Conservation (phyloP, 805 yeast genomes). For the Hanseniaspora lindneri region DNA sequence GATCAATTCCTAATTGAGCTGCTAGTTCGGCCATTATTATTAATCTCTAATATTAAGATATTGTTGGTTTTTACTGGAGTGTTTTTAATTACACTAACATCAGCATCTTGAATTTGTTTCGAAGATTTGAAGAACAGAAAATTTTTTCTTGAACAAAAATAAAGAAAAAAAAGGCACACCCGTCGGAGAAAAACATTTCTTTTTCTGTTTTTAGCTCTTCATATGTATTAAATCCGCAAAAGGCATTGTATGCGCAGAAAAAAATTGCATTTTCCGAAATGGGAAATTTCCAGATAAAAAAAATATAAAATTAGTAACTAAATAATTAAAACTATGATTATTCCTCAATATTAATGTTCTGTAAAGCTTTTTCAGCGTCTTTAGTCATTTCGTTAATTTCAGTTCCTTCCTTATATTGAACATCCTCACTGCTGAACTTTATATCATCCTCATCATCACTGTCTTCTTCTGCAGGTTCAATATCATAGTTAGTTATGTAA, state of each 20-base stretch:
- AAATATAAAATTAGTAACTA: background rate
- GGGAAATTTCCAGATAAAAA: background rate
- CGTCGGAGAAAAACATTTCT: conserved; percentile 1
- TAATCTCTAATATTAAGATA: background rate
- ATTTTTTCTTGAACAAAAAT: background rate
- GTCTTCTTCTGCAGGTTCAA: conserved; percentile 42
- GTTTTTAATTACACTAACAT: background rate
- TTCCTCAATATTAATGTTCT: conserved; percentile 25
- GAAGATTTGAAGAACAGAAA: no score
- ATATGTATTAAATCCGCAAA: no score
- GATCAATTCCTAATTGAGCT: conserved; percentile 52
- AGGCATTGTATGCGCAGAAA: no score
- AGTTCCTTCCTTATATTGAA: conserved; percentile 38
- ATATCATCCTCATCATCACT: conserved; percentile 25
- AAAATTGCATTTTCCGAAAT: no score
- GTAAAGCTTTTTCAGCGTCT: conserved; percentile 35
- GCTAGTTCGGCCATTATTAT: conserved; percentile 26
- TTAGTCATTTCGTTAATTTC: conserved; percentile 40
- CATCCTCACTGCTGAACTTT: conserved; percentile 22
- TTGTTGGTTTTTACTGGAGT: background rate
- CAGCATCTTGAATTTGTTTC: no score
- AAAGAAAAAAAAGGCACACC: no score
- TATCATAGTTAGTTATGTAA: conserved; percentile 59
- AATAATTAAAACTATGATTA: background rate
- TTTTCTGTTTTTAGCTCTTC: background rate